Conservation (phyloP, 805 yeast species). For the Metschnikowia shivogae region DNA sequence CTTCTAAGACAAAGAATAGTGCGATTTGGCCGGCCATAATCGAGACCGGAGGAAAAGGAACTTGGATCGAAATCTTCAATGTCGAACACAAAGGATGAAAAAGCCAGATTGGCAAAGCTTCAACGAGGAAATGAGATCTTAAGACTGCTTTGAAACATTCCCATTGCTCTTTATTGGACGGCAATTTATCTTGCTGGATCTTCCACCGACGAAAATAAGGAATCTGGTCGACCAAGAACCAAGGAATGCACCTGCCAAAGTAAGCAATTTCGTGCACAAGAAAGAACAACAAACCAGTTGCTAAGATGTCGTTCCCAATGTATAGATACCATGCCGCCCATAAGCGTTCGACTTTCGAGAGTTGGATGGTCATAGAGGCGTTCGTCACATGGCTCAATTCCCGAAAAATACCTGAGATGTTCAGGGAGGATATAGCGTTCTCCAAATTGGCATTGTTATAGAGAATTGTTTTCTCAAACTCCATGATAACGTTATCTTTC, state of each 20-base stretch:
- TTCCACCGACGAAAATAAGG: slow-evolving; percentile 84
- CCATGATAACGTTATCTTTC: not conserved
- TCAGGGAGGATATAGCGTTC: not conserved
- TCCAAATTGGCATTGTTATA: not conserved
- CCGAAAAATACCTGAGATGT: not conserved
- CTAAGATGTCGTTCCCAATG: slow-evolving; percentile 82
- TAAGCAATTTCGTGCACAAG: slow-evolving; percentile 81
- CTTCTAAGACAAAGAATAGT: slow-evolving; percentile 81
- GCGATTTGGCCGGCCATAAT: slow-evolving; percentile 64
- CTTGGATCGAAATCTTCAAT: slow-evolving; percentile 71
- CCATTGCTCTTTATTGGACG: slow-evolving; percentile 83
- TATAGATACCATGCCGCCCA: slow-evolving; percentile 92
- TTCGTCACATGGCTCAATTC: slow-evolving; percentile 2
- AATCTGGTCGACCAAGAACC: slow-evolving; percentile 82
- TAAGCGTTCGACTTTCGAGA: slow-evolving; percentile 47
- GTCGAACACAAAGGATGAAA: slow-evolving; percentile 88
- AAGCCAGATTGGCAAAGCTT: slow-evolving; percentile 94
- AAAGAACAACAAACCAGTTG: slow-evolving; percentile 87
- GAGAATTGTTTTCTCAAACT: not conserved
- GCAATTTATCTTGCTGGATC: slow-evolving; percentile 82
- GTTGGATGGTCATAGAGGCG: slow-evolving; percentile 20
- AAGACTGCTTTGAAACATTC: slow-evolving; percentile 84
- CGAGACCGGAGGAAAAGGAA: slow-evolving; percentile 75
- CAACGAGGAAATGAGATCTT: slow-evolving; percentile 84
- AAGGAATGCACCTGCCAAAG: slow-evolving; percentile 89